phyloP scores from a whole-genome alignment of 106 monocot species.

The Acorus calamus region DNA sequence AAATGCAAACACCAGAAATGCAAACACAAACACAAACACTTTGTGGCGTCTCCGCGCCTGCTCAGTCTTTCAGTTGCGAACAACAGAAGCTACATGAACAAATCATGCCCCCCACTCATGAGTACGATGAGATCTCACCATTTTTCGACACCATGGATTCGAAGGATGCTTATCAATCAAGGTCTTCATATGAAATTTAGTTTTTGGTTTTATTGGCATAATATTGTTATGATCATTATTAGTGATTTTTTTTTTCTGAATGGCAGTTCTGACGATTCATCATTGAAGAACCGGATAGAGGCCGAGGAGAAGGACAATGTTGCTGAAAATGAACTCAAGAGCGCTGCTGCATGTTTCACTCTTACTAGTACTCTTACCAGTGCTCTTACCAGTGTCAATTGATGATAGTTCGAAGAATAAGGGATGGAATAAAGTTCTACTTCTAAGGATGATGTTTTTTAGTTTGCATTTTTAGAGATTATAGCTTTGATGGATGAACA shows the following conservation, averaged over 20 bases:
- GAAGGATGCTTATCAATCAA: conserved; percentile 5
- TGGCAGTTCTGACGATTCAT: background rate
- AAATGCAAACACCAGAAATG: too few relatives aligned
- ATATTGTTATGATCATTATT: background rate
- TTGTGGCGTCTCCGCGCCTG: background rate
- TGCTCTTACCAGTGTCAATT: too few relatives aligned
- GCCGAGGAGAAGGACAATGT: background rate
- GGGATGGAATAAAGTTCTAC: too few relatives aligned
- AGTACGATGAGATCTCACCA: conserved; percentile 12
- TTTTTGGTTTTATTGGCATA: background rate
- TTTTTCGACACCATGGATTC: conserved; percentile 10
- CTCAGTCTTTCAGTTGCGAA: background rate
- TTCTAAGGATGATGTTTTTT: too few relatives aligned
- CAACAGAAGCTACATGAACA: too few relatives aligned
- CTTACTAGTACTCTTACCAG: background rate
- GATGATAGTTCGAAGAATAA: too few relatives aligned
- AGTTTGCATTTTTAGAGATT: too few relatives aligned
- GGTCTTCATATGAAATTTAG: background rate
- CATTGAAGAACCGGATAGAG: conserved; percentile 1
- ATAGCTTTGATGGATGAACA: too few relatives aligned
- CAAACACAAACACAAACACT: background rate
- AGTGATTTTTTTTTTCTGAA: background rate
- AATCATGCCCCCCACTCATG: background rate
- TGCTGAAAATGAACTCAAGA: conserved; percentile 4
- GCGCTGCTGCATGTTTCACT: conserved; percentile 7